Percentiles rank a stretch among this genome's conserved stretches.
Conservation (phyloP, 179 eudicot genomes). For the Patellifolia procumbens region DNA sequence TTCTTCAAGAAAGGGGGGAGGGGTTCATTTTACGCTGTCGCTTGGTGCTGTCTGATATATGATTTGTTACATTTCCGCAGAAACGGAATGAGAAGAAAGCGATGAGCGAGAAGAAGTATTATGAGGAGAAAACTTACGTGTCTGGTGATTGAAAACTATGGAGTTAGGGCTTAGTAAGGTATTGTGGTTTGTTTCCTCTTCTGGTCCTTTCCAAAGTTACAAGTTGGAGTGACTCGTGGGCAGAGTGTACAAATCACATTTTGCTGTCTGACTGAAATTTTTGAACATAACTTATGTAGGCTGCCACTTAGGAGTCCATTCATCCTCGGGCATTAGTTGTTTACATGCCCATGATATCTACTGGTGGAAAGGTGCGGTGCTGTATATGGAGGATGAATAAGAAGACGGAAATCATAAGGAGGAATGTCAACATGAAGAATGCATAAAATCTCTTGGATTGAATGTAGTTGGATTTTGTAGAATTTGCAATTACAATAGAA, state of each 20-base stretch:
- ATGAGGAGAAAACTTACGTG: conserved; percentile 64
- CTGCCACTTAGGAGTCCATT: conserved; percentile 19
- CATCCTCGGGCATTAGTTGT: conserved; percentile 8
- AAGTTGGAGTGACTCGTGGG: neutral
- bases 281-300: conserved; percentile 17
- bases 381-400: conserved; percentile 5
- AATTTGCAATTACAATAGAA: neutral
- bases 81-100: conserved; percentile 92
- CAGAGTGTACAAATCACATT: neutral
- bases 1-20: too few species aligned
- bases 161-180: conserved; percentile 17
- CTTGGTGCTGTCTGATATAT: neutral
- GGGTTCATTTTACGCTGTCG: neutral
- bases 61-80: conserved; percentile 41
- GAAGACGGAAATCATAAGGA: conserved; percentile 7
- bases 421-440: conserved; percentile 9
- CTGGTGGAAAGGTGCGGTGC: neutral
- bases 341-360: conserved; percentile 5
- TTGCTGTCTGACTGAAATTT: conserved; percentile 10
- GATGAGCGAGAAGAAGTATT: conserved; percentile 85
- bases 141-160: conserved; percentile 56
- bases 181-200: neutral
- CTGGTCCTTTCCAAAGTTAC: neutral
- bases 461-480: conserved; percentile 1
- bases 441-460: conserved; percentile 7